Evolutionary conservation across 495 filamentous ascomycete genomes (phyloP).

Genomic region (Penicillium tannophilum): DNA sequence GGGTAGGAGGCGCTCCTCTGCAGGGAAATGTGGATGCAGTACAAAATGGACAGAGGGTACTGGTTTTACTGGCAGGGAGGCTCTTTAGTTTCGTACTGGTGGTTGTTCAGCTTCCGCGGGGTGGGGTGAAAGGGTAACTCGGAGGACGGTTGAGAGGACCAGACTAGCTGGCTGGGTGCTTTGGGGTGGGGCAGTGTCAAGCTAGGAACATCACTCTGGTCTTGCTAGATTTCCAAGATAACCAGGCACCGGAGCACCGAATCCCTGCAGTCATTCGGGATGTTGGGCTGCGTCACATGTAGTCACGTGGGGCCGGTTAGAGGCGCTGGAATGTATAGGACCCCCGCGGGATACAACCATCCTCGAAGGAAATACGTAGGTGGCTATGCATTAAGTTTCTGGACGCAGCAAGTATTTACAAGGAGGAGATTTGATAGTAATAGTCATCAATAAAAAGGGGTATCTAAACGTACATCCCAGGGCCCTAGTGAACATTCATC

Average conservation of each 20-base stretch:
- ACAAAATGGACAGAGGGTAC: neutral
- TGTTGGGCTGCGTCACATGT: slow-evolving; percentile 14
- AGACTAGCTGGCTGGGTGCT: neutral
- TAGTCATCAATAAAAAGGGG: slow-evolving; percentile 23
- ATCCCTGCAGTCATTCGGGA: slow-evolving; percentile 8
- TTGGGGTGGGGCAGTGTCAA: slow-evolving; percentile 2
- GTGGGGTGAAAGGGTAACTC: neutral
- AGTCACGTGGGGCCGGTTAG: slow-evolving; percentile 2
- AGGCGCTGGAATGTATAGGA: neutral
- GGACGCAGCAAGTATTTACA: neutral
- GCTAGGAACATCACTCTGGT: slow-evolving; percentile 1
- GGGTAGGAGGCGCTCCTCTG: neutral
- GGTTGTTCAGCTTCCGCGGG: neutral
- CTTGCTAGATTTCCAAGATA: slow-evolving; percentile 11
- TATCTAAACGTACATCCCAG: slow-evolving; percentile 33
- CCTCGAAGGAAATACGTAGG: neutral
- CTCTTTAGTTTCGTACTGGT: neutral
- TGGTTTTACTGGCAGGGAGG: neutral
- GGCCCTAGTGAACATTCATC: slow-evolving; percentile 13
- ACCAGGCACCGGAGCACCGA: slow-evolving; percentile 11
- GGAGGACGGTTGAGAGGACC: neutral
- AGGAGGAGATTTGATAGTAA: neutral
- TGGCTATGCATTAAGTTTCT: neutral
- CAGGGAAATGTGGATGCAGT: neutral
- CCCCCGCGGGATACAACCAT: neutral